Evolutionary conservation across 495 filamentous ascomycete genomes (phyloP), one percentile per base, ranked within the genome.

Genomic region (Paragyromitra xinjiangensis): DNA sequence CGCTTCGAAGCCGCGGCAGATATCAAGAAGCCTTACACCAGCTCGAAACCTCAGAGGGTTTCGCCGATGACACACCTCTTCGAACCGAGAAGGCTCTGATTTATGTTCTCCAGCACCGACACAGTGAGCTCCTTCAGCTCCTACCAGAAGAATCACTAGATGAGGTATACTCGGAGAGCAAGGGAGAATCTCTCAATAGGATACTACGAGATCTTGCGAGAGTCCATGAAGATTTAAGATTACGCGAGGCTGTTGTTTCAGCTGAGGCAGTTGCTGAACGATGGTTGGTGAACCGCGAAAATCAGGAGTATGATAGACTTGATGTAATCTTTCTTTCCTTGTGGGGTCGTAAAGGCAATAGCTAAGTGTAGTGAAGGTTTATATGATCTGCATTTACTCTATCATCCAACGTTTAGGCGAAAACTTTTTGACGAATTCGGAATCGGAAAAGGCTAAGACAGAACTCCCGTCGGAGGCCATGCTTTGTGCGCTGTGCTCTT

Each of bases 91-190:
- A 39, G 29, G 34, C 34, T 19, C 26, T 62, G 34, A 62, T 11
- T 62, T 62, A 62, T 62, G 37, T 19, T 29, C 58, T 62, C 58
- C 58, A 62, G 58, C 29, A 39, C 58, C 58, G 34, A 6, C n/a
- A 37, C 8, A 6, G 29, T 9, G 58, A 62, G 14, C 26, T 62
- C 34, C 58, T 62, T 19, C 34, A 40, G 58, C 58, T 62, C 14
- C 12, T 62, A n/a, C 34, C 26, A 6, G 34, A 39, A 39, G 16
- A 29, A 19, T 6, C 26, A 14, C 58, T 37, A 0, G 58, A 62
- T 39, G 12, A 39, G 26, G 16, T 62, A 39, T 29, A 19, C 37
- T 62, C 34, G 29, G 58, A 62, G 39, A 62, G 58, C 14, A 62
- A 62, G 4, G 37, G 16, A 6, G 58, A 62, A 62, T 62, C 58